A percentile compares a stretch with the other conserved stretches of the same genome.
phyloP scores from a whole-genome alignment of 495 filamentous ascomycete species.

The Annulohypoxylon nitens region DNA sequence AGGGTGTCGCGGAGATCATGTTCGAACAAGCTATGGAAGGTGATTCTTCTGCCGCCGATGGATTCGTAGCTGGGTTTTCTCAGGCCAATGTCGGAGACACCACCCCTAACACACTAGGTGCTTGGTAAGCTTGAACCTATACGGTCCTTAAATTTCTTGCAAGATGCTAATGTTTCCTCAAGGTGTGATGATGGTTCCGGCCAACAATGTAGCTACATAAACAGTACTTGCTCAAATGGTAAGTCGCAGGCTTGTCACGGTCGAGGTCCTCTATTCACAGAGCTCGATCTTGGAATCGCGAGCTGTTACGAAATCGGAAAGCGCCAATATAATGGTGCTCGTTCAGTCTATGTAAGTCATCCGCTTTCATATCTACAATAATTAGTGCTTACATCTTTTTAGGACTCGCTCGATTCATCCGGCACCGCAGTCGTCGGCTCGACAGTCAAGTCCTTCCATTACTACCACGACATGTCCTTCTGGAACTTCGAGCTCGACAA shows the following conservation, averaged over 20 bases:
- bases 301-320: constrained; percentile 81
- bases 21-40: constrained; percentile 79
- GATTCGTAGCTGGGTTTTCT: constrained; percentile 91
- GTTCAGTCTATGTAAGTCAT: constrained; percentile 68
- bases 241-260: constrained; percentile 83
- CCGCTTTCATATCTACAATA: neutral
- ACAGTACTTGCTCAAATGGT: constrained; percentile 81
- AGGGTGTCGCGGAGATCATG: constrained; percentile 86
- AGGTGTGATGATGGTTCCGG: constrained; percentile 78
- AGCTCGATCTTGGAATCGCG: constrained; percentile 75
- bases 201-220: constrained; percentile 73
- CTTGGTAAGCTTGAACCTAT: constrained; percentile 59
- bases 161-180: constrained; percentile 14
- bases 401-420: constrained; percentile 58
- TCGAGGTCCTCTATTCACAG: constrained; percentile 79
- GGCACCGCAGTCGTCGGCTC: constrained; percentile 61
- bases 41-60: constrained; percentile 59
- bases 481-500: constrained; percentile 78
- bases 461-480: constrained; percentile 73
- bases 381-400: constrained; percentile 31
- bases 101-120: constrained; percentile 86
- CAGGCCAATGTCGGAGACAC: constrained; percentile 96
- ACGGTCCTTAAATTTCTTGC: neutral
- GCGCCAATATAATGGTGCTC: constrained; percentile 74
- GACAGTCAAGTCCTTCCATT: constrained; percentile 73